Conservation (phyloP, 495 filamentous ascomycete genomes). For the Podospora pseudocomata region DNA sequence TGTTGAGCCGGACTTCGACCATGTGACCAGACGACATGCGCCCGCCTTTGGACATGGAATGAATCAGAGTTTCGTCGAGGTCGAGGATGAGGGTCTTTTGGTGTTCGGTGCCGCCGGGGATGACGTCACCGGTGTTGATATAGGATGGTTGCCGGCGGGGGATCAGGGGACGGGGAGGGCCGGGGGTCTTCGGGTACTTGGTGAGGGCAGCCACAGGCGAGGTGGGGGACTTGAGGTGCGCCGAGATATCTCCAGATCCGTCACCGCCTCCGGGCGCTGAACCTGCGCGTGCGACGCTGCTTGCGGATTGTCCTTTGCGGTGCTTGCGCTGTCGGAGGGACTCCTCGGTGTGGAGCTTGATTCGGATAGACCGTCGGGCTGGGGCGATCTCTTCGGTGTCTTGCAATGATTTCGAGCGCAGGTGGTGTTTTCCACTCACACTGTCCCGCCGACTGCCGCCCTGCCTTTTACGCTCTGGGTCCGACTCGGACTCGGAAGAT, state of each 20-base stretch:
- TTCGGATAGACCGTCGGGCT: constrained; percentile 76
- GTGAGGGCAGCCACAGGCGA: constrained; percentile 76
- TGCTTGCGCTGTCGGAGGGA: constrained; percentile 59
- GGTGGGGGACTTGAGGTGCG: constrained; percentile 81
- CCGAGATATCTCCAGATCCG: constrained; percentile 38
- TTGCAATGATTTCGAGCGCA: constrained; percentile 53
- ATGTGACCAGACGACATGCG: constrained; percentile 96
- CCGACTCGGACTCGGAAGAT: constrained; percentile 60
- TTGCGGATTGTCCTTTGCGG: constrained; percentile 46
- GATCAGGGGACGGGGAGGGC: constrained; percentile 84
- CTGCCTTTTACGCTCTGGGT: constrained; percentile 30
- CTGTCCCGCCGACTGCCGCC: constrained; percentile 23
- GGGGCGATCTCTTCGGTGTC: constrained; percentile 58
- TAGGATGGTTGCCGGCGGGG: constrained; percentile 83
- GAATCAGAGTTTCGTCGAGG: constrained; percentile 94
- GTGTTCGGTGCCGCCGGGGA: constrained; percentile 37
- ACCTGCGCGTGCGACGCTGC: constrained; percentile 23
- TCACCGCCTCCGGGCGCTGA: constrained; percentile 14
- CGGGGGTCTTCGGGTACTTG: constrained; percentile 83
- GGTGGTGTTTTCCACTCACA: constrained; percentile 32
- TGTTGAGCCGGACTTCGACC: constrained; percentile 92
- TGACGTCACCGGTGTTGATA: constrained; percentile 46
- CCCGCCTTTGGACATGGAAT: constrained; percentile 93
- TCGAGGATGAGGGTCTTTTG: constrained; percentile 95
- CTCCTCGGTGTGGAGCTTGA: constrained; percentile 87